Conservation (phyloP, 2,329 filamentous ascomycete species). For the Fusarium tjaetaba region DNA sequence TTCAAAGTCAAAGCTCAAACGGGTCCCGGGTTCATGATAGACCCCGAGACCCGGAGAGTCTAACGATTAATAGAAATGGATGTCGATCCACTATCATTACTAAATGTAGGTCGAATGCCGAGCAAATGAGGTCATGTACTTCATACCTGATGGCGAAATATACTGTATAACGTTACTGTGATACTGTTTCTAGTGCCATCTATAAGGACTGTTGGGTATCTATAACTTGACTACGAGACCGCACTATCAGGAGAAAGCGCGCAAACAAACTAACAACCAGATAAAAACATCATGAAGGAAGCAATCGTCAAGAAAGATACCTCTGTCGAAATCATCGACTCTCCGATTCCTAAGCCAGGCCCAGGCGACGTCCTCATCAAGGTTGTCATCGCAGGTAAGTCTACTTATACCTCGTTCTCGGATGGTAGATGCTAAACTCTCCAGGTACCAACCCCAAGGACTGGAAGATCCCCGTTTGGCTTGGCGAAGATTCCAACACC, state of each 20-base stretch:
- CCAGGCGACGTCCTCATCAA: constrained; percentile 10
- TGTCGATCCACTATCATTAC: constrained; percentile 3
- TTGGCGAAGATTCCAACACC: neutral
- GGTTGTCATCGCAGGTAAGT: constrained; percentile 2
- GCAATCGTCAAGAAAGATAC: constrained; percentile 12
- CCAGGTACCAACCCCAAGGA: constrained; percentile 43
- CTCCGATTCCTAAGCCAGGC: constrained; percentile 4
- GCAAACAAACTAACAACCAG: no score
- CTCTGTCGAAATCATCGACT: constrained; percentile 8
- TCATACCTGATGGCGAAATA: neutral
- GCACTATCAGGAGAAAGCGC: accelerated
- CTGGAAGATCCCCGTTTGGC: constrained; percentile 34
- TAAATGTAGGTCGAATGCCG: neutral
- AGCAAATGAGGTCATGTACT: constrained; percentile 5
- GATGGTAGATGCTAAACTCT: accelerated
- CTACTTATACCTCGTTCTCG: accelerated
- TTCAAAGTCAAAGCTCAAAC: neutral
- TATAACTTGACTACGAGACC: accelerated
- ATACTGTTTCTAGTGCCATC: neutral
- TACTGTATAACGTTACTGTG: neutral
- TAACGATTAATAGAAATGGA: neutral
- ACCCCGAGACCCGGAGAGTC: neutral
- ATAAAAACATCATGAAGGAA: constrained; percentile 11
- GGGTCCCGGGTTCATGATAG: neutral
- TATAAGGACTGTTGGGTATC: neutral